These are phyloP conservation scores for Venturia carpophila DNA, from an alignment of 2,329 filamentous ascomycete genomes.

Conservation along the genomic window DNA sequence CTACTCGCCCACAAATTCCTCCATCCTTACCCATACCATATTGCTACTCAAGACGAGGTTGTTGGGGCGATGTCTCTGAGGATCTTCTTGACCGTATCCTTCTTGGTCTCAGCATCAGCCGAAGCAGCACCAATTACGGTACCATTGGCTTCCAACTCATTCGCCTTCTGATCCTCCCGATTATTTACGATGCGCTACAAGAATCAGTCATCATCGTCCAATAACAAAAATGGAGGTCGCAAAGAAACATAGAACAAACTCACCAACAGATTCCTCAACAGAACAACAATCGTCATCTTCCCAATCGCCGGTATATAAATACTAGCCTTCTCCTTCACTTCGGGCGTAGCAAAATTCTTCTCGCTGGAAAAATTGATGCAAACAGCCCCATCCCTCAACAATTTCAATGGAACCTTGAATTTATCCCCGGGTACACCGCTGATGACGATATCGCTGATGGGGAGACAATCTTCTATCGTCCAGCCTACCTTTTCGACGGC, in stretches of 20 bases:
- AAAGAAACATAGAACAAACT: background rate
- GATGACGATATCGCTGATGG: constrained; percentile 89
- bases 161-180: background rate
- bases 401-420: constrained; percentile 80
- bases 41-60: background rate
- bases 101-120: background rate
- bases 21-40: background rate
- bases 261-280: constrained; percentile 83
- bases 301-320: constrained; percentile 97
- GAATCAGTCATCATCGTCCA: background rate
- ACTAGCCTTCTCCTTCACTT: constrained; percentile 88
- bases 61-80: background rate
- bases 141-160: background rate
- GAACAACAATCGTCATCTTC: constrained; percentile 91
- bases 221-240: background rate
- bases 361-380: constrained; percentile 98
- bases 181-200: constrained; percentile 6
- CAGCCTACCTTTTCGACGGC: constrained; percentile 76
- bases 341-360: constrained; percentile 53
- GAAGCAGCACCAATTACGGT: background rate
- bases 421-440: constrained; percentile 80
- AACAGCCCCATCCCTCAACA: constrained; percentile 84
- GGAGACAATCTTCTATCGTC: constrained; percentile 71
- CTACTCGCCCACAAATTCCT: background rate
- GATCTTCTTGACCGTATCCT: background rate